Base-by-base conservation (phyloP, 164 flowering plant genomes). In the Platanus orientalis region DNA sequence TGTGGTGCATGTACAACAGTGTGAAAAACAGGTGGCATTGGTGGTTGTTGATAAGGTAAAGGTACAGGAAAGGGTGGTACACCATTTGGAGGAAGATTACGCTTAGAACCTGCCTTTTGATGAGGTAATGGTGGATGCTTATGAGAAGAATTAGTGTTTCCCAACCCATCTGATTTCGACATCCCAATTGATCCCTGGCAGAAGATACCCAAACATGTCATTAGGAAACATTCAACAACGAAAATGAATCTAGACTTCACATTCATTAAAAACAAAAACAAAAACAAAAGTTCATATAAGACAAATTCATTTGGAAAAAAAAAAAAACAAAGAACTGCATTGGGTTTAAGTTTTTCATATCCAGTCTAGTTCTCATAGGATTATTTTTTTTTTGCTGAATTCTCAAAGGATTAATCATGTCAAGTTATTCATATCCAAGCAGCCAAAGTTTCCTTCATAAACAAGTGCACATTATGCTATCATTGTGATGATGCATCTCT, bases 51-150 rank as follows among this genome's bases (percentile, higher is more conserved):
- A 66, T 77, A 84, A 52, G 86, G 74, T 39, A 76, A 36, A 12
- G 79, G 86, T 29, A 80, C 78, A 61, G 83, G 76, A 74, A 79
- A 82, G 26, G 83, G 80, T 24, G 92, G 85, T 10, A 61, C 76
- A 69, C 68, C 79, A 76, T 75, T 79, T 61, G 79, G 75, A 64
- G 69, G 71, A 60, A 24, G 34, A 62, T 77, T 76, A 54, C 85
- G 90, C 78, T 78, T 90, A 9, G 83, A 65, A 32, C 85, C 83
- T 60, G 75, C 28, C 64, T 78, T 90, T 10, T 79, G 86, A 71
- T 88, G 82, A 25, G 83, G 85, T 14, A 36, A 10, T 25, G 70
- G 66, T 25, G 78, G 64, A 44, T 83, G 74, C 66, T 74, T 89
- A 51, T 79, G 78, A 27, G 84, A 67, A 60, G 62, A 62, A 69